Base-by-base conservation (phyloP, 768 basidiomycete species). In the Pilatotrama ljubarskyi region DNA sequence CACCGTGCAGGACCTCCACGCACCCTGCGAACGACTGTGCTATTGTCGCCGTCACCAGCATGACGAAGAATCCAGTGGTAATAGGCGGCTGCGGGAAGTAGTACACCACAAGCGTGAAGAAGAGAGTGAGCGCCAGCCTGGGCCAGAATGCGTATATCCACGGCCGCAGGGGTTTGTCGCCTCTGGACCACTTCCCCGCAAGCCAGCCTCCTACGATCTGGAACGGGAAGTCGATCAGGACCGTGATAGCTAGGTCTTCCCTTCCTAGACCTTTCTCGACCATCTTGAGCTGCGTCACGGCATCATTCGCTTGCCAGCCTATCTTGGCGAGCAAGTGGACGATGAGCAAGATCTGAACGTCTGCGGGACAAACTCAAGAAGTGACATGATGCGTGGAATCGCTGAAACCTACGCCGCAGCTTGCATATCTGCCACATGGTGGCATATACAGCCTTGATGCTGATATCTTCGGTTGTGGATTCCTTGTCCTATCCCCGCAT, bases 221-320 rank as follows among this genome's bases (percentile, higher is more conserved):
- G 76, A 97, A 96, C 2, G 97, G 97, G 66, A 98, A 98, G 74
- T 99, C 97, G 64, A 98, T 89, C 38, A 98, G 84, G 43, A 96
- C 95, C 3, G 93, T 90, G 15, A 95, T 80, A n/a, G 97, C 95
- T 38, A 98, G 81, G 67, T 99, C 97, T 77, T 98, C 97, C 40
- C 95, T 89, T 59, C 87, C 90, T 54, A 99, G 81, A 1, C 97
- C 97, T 70, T 98, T 98, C 73, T 99, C 97, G 42, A 99, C 90
- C 76, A 98, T 84, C 71, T 99, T 99, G 43, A 98, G 81, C 22
- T 84, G 86, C 3, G 93, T 94, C 13, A 88, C 91, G 6, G 93
- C 89, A 46, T 98, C 97, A 74, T 94, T 93, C 24, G 93, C 92
- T 47, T 92, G 91, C 72, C 95, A 97, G 26, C 95, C 96, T 61